A percentile compares a stretch with the other conserved stretches of the same genome.
Evolutionary conservation across 2,329 filamentous ascomycete species (phyloP).

Genomic region (Fusarium sp.): DNA sequence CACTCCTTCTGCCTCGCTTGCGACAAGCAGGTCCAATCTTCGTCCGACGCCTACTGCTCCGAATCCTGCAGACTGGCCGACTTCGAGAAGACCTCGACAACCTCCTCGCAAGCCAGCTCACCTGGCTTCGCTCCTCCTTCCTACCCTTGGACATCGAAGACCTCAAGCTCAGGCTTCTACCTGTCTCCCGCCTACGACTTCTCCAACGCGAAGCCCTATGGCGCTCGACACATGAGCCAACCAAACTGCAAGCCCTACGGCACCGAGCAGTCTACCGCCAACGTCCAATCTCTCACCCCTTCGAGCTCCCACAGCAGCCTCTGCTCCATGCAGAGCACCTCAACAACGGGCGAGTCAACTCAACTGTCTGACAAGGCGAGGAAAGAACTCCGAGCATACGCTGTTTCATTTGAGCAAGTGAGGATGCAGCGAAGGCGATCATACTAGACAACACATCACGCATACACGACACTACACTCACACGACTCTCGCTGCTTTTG

Average conservation of each 20-base stretch:
- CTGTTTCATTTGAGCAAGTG: conserved; percentile 88
- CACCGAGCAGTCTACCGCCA: conserved; percentile 35
- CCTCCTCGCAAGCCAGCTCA: conserved; percentile 70
- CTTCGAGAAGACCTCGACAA: conserved; percentile 77
- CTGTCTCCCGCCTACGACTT: conserved; percentile 84
- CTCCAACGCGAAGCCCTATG: conserved; percentile 70
- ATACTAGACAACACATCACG: conserved; percentile 54
- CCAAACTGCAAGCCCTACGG: conserved; percentile 42
- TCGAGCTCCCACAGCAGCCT: conserved; percentile 89
- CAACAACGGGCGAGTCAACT: conserved; percentile 64
- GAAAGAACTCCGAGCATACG: conserved; percentile 86
- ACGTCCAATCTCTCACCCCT: conserved; percentile 65
- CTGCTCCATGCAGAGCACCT: conserved; percentile 78
- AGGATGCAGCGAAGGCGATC: conserved; percentile 71
- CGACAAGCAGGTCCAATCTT: conserved; percentile 81
- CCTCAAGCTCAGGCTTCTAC: conserved; percentile 66
- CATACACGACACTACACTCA: conserved; percentile 26
- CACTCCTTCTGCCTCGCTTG: conserved; percentile 95
- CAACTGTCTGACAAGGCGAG: conserved; percentile 81
- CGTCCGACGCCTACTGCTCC: conserved; percentile 88
- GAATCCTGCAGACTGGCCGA: conserved; percentile 91
- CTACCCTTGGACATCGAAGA: conserved; percentile 62
- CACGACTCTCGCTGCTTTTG: conserved; percentile 11
- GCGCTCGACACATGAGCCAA: conserved; percentile 58
- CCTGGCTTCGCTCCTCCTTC: conserved; percentile 64